A percentile compares a stretch with the other conserved stretches of the same genome.
Evolutionary conservation across 2,329 filamentous ascomycete species (phyloP).

Genomic region (Colletotrichum sansevieriae): DNA sequence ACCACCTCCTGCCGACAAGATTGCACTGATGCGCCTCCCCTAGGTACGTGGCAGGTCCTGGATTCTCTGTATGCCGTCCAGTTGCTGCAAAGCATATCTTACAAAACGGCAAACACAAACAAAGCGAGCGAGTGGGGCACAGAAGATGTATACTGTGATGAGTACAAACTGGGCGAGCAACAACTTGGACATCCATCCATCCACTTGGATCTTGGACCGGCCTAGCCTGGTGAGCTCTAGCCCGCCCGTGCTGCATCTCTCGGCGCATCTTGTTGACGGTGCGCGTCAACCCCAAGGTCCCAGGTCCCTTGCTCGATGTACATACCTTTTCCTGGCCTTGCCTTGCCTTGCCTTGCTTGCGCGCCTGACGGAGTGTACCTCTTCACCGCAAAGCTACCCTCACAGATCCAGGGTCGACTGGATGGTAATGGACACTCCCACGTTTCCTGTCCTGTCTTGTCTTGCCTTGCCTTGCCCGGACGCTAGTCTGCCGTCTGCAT

Average conservation of each 20-base stretch:
- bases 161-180: not conserved
- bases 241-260: slow-evolving; percentile 41
- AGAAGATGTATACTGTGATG: not conserved
- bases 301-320: slow-evolving; percentile 37
- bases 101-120: not conserved
- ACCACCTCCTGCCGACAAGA: slow-evolving; percentile 30
- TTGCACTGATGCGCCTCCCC: not conserved
- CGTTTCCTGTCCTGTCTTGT: slow-evolving; percentile 31
- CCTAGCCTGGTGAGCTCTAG: slow-evolving; percentile 38
- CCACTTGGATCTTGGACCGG: slow-evolving; percentile 35
- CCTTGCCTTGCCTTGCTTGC: slow-evolving; percentile 32
- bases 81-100: not conserved
- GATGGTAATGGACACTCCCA: slow-evolving; percentile 31
- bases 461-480: slow-evolving; percentile 24
- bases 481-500: slow-evolving; percentile 25
- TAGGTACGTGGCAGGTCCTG: no score
- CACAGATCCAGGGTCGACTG: slow-evolving; percentile 6
- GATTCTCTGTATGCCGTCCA: not conserved
- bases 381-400: slow-evolving; percentile 33
- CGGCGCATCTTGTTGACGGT: slow-evolving; percentile 37
- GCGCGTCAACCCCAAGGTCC: slow-evolving; percentile 25
- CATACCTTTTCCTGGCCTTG: slow-evolving; percentile 15
- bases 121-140: not conserved
- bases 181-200: slow-evolving; percentile 31
- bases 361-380: no score